Conservation (phyloP, 2,329 filamentous ascomycete species). For the Fusarium sp. region DNA sequence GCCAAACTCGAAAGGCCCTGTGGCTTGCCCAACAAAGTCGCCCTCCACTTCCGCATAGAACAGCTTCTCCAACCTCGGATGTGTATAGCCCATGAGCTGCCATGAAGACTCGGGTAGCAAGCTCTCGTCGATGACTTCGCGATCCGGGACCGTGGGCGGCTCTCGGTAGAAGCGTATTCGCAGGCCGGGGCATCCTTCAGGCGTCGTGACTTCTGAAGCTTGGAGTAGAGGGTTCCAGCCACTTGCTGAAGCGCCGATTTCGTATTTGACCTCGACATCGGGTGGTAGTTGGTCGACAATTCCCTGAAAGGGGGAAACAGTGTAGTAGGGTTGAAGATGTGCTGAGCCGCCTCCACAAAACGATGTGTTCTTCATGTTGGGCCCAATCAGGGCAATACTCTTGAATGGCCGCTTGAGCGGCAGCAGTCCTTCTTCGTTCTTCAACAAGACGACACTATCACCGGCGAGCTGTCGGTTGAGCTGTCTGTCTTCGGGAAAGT, state of each 20-base stretch:
- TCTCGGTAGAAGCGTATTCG: constrained; percentile 15
- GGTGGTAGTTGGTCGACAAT: constrained; percentile 28
- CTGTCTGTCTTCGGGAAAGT: background rate
- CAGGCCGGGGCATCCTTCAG: background rate
- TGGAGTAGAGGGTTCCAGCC: background rate
- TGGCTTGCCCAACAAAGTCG: constrained; percentile 26
- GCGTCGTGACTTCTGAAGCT: background rate
- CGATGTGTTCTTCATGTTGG: constrained; percentile 57
- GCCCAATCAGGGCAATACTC: constrained; percentile 65
- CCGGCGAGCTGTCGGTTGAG: background rate
- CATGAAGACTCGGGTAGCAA: constrained; percentile 31
- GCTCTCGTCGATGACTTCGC: constrained; percentile 30
- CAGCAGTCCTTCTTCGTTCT: constrained; percentile 69
- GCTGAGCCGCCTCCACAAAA: constrained; percentile 49
- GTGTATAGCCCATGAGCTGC: constrained; percentile 41
- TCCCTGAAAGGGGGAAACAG: constrained; percentile 45
- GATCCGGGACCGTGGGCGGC: background rate
- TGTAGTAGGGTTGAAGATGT: constrained; percentile 47
- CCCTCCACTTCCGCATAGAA: constrained; percentile 41
- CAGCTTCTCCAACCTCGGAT: constrained; percentile 23
- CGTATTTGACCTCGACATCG: background rate
- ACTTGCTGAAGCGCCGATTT: constrained; percentile 7
- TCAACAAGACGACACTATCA: constrained; percentile 69
- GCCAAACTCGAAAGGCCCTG: constrained; percentile 46
- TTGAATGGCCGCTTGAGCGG: constrained; percentile 56